Percentiles rank a stretch among this genome's conserved stretches.
Evolutionary conservation across 2,329 filamentous ascomycete species (phyloP).

Genomic region (Paracamarosporium sp.): DNA sequence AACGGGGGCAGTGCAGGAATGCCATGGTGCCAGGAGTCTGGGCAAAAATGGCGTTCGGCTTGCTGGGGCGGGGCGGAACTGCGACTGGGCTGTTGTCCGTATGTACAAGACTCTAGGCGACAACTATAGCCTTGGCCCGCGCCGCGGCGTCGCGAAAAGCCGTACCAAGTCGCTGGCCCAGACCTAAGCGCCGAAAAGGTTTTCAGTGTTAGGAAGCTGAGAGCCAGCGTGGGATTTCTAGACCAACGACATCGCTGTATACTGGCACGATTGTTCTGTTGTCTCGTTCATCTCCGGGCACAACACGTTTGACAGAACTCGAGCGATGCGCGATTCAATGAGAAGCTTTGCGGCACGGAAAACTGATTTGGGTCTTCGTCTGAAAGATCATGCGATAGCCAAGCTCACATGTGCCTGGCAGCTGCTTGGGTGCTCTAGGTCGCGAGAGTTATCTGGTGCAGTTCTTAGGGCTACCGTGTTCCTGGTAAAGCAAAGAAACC

Average conservation of each 20-base stretch:
- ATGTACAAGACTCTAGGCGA: not conserved
- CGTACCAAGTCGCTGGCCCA: conserved; percentile 1
- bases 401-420: not conserved
- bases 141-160: not conserved
- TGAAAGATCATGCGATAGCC: not conserved
- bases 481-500: too few species aligned
- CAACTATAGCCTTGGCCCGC: not conserved
- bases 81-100: not conserved
- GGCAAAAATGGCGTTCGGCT: not conserved
- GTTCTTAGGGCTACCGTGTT: too few species aligned
- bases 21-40: conserved; percentile 1
- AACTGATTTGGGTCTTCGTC: not conserved
- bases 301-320: not conserved
- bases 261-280: not conserved
- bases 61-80: not conserved
- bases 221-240: not conserved
- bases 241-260: not conserved
- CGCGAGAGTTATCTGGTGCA: too few species aligned
- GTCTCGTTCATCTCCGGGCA: not conserved
- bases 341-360: too few species aligned
- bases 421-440: not conserved
- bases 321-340: not conserved
- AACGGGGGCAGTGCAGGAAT: not conserved
- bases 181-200: not conserved
- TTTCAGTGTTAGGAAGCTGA: conserved; percentile 2